These are phyloP conservation scores for Psilocybe subaeruginosa DNA, from an alignment of 768 basidiomycete species.

Conservation along the genomic window DNA sequence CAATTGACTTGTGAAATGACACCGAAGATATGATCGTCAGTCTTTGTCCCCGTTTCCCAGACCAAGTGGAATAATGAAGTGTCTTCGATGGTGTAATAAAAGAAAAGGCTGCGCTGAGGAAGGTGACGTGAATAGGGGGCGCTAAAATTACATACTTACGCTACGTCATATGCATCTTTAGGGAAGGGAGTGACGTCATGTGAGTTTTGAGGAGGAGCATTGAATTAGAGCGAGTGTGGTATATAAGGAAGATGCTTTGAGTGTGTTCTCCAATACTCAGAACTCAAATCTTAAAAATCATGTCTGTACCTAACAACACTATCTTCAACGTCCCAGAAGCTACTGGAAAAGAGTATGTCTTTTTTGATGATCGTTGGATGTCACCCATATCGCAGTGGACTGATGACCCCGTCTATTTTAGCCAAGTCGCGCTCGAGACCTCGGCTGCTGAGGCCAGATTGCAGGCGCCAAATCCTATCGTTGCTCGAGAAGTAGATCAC, in stretches of 20 bases:
- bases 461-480: conserved; percentile 43
- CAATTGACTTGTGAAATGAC: not conserved
- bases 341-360: conserved; percentile 34
- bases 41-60: too few species aligned
- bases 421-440: conserved; percentile 46
- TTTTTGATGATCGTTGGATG: not conserved
- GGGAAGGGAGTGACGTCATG: conserved; percentile 14
- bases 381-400: too few species aligned
- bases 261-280: not conserved
- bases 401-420: conserved; percentile 8
- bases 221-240: not conserved
- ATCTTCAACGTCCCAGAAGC: conserved; percentile 43
- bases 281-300: conserved; percentile 13
- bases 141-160: not conserved
- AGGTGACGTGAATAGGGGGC: conserved; percentile 2
- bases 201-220: not conserved
- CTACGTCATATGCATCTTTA: conserved; percentile 4
- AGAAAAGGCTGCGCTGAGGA: not conserved
- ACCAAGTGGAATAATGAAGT: too few species aligned
- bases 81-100: too few species aligned
- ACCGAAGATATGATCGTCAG: too few species aligned
- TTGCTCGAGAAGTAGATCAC: conserved; percentile 31
- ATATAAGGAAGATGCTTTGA: not conserved
- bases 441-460: conserved; percentile 57
- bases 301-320: conserved; percentile 30